Evolutionary conservation across 2,329 filamentous ascomycete species (phyloP), one percentile per base, ranked within the genome.

Genomic region (Alternaria solani): DNA sequence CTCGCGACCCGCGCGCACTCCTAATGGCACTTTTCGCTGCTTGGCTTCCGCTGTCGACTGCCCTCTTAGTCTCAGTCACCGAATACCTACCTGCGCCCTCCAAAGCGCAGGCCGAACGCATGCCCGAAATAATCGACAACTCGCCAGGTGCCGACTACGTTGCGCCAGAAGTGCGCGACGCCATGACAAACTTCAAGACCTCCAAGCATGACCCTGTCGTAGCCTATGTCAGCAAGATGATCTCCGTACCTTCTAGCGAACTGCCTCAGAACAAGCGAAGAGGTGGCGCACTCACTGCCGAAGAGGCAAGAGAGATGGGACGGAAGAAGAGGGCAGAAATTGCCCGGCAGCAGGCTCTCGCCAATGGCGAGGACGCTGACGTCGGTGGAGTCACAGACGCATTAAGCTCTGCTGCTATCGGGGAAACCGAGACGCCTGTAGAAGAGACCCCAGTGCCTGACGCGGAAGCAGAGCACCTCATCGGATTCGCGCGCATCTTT

Each of bases 141-240:
- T 95, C 93, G 0, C 94, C 95, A 1, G 94, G 93, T 0, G 85
- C 89, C 3, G 85, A 88, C 3, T 84, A 88, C 68, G 88, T 98
- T 46, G 88, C 91, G 54, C 80, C 86, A 2, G 81, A 83, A 7
- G 81, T 98, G 55, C 90, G 88, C 68, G 84, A 91, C n/a, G 92
- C 94, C 5, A 94, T 98, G 89, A 81, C 91, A 2, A 84, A 88
- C 0, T 97, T 96, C 75, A 91, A 91, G 72, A 87, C 87, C 4
- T 85, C 84, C 0, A 84, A 86, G 39, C 84, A 88, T 0, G 90
- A 91, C 58, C 94, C 94, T 0, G 88, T 96, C 0, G 92, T 99
- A 2, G 94, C 92, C 8, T 99, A 97, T 67, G 92, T 99, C 62
- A 98, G 94, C 81, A 99, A 99, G 78, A 97, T 99, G 93, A 92